A percentile compares a stretch with the other conserved stretches of the same genome.
These are phyloP conservation scores for Leccinum pseudoinsigne DNA, from an alignment of 1,284 basidiomycete species.

Conservation along the genomic window DNA sequence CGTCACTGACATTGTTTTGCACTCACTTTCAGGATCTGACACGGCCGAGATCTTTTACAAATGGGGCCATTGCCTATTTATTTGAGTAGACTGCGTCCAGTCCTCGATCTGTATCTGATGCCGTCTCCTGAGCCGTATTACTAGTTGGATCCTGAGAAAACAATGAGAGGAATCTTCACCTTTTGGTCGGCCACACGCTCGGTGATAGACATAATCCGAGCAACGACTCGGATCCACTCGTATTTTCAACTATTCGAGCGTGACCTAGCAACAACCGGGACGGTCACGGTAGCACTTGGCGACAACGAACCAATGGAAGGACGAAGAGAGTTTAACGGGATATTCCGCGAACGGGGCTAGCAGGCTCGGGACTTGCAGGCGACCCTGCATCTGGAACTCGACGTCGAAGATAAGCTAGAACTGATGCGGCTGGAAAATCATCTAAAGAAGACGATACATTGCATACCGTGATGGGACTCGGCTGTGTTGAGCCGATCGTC, in stretches of 20 bases:
- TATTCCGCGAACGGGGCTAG: conserved; percentile 31
- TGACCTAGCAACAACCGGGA: conserved; percentile 6
- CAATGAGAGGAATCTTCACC: conserved; percentile 44
- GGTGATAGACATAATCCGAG: conserved; percentile 85
- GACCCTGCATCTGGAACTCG: conserved; percentile 15
- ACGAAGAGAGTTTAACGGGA: conserved; percentile 20
- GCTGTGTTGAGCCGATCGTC: conserved; percentile 6
- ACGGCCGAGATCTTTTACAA: conserved; percentile 50
- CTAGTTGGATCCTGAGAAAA: conserved; percentile 61
- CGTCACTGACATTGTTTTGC: conserved; percentile 38
- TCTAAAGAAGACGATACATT: conserved; percentile 26
- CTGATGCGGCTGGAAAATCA: conserved; percentile 32
- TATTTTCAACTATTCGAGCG: conserved; percentile 72
- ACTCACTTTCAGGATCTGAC: conserved; percentile 35
- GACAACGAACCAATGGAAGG: conserved; percentile 18
- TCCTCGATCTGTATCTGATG: conserved; percentile 92
- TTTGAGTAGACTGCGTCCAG: conserved; percentile 73
- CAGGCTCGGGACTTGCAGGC: conserved; percentile 13
- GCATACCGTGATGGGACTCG: neutral
- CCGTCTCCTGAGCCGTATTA: conserved; percentile 84
- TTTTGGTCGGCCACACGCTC: conserved; percentile 82
- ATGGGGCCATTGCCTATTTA: conserved; percentile 57
- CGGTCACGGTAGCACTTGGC: conserved; percentile 9
- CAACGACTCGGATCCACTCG: conserved; percentile 85
- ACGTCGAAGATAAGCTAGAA: conserved; percentile 31